Conservation (phyloP, 2,329 filamentous ascomycete genomes). For the Aureobasidium musti region DNA sequence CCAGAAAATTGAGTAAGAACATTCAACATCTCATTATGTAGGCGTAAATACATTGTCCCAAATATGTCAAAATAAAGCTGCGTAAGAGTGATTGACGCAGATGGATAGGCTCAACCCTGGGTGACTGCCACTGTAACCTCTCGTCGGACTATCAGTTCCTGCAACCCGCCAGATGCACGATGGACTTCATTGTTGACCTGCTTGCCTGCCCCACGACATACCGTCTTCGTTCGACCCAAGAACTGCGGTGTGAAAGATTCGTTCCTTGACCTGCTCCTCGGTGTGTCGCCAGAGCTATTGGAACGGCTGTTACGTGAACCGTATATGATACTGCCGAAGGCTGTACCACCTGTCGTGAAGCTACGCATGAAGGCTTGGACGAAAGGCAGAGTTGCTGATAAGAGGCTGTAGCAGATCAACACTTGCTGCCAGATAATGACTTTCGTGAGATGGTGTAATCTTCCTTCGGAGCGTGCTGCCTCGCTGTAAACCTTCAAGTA, state of each 20-base stretch:
- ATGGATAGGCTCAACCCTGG: background rate
- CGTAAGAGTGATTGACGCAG: background rate
- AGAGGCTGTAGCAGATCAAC: constrained; percentile 43
- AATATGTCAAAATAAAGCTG: background rate
- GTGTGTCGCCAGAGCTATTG: constrained; percentile 17
- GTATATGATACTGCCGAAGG: constrained; percentile 28
- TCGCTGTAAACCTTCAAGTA: constrained; percentile 19
- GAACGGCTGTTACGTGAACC: constrained; percentile 25
- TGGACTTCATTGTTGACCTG: constrained; percentile 12
- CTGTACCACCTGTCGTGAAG: constrained; percentile 39
- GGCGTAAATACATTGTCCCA: background rate
- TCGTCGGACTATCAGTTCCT: constrained; percentile 23
- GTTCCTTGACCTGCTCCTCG: constrained; percentile 15
- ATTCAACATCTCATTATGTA: constrained; percentile 14
- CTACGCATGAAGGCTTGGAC: constrained; percentile 42
- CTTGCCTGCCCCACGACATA: constrained; percentile 21
- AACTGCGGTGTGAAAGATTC: constrained; percentile 26
- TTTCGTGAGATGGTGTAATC: constrained; percentile 34
- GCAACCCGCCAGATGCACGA: constrained; percentile 18
- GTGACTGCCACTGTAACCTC: constrained; percentile 24
- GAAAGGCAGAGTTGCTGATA: constrained; percentile 44
- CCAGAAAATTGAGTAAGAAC: background rate
- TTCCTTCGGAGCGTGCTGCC: constrained; percentile 33
- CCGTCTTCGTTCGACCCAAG: constrained; percentile 14
- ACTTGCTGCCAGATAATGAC: constrained; percentile 40